Conservation (phyloP, 805 yeast genomes). For the Wickerhamomyces chaumierensis region DNA sequence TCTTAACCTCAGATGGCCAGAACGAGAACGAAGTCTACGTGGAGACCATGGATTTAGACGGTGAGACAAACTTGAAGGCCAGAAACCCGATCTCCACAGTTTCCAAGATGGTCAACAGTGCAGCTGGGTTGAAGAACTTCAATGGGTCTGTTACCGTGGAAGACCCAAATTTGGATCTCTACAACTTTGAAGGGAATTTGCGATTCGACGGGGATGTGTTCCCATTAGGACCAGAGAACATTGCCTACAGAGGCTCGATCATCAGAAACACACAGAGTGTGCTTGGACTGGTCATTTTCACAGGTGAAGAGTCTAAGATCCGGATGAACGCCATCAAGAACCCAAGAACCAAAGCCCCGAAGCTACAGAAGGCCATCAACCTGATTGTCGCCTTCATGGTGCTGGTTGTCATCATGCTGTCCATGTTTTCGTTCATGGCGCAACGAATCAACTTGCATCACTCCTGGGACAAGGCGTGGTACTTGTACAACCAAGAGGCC, state of each 20-base stretch:
- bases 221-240: constrained; percentile 70
- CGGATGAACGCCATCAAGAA: constrained; percentile 89
- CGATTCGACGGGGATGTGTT: constrained; percentile 26
- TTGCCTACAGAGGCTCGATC: constrained; percentile 85
- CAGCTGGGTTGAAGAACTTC: constrained; percentile 36
- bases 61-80: constrained; percentile 86
- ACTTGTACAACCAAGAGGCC: constrained; percentile 57
- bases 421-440: constrained; percentile 77
- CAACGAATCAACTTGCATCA: constrained; percentile 41
- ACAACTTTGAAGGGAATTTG: constrained; percentile 80
- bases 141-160: constrained; percentile 56
- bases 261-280: constrained; percentile 71
- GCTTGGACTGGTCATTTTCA: constrained; percentile 76
- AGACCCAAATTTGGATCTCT: constrained; percentile 86
- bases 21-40: constrained; percentile 55
- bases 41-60: constrained; percentile 97
- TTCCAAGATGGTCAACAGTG: constrained; percentile 37
- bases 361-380: constrained; percentile 75
- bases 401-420: constrained; percentile 55
- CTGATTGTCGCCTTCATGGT: constrained; percentile 84
- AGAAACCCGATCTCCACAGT: constrained; percentile 58
- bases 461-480: constrained; percentile 50
- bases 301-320: constrained; percentile 93
- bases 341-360: constrained; percentile 89
- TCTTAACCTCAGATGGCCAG: constrained; percentile 52